Evolutionary conservation across 106 monocot genomes (phyloP), one percentile per base, ranked within the genome.

Genomic region (Dioscorea dumetorum): DNA sequence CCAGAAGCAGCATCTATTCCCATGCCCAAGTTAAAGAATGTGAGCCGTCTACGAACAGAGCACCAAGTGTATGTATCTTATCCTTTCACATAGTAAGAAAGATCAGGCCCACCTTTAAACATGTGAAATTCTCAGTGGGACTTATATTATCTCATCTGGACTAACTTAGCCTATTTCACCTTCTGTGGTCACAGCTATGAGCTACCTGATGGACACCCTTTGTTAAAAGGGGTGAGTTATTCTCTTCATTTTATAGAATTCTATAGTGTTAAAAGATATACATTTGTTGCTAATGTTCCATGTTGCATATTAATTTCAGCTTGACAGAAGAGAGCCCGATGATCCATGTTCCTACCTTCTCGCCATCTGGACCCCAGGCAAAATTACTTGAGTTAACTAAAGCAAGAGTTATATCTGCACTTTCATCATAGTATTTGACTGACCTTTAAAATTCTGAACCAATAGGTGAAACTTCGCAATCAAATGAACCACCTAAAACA

Each of bases 341-440:
- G 90, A 90, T 81, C 87, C 87, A 34, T 74, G 68, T 50, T 78
- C 80, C 5, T 91, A 91, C 71, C 79, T 91, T 63, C 74, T 91
- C 5, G 66, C 77, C 31, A 76, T 84, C 68, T 87, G 82, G 80
- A 70, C 79, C 18, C 83, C 86, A 78, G 90, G 90, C 73, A 68
- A 61, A 60, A 28, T 48, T 31, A 53, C 10, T 49, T 20, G 34
- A 41, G 7, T 12, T 22, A 12, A n/a, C n/a, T n/a, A n/a, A n/a
- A 41, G 6, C 41, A 41, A 41, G 10, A 41, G 41, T 41, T 48
- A 49, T 49, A 14, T 14, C 2, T 33, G 28, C 33, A 62, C 10
- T 15, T 13, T 12, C 28, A 33, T 31, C 20, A 15, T 62, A 17
- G 15, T 17, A 14, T n/a, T 31, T 33, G 14, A 4, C 33, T 31